Base-by-base conservation (phyloP, 1,284 basidiomycete species). In the Trametes pubescens region DNA sequence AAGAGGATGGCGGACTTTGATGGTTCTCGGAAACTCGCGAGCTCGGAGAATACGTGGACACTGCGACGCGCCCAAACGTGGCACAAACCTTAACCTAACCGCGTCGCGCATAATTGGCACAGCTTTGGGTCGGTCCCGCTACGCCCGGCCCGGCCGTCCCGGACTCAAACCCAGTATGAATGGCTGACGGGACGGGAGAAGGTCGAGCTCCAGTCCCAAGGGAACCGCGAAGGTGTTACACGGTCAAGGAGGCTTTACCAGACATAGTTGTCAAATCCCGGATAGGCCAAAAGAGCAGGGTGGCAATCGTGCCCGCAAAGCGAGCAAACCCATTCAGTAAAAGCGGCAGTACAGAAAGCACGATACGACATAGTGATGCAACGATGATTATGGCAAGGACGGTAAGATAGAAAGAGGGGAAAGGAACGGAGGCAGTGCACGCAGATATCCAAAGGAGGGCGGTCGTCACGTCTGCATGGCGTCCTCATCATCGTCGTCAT, bases 401-500 rank as follows among this genome's bases (percentile, higher is more conserved):
- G 34, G 32, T 56, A 61, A 56, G 38, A 32, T 61, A 61, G 40
- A 26, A 35, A 10, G 21, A 24, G 22, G 22, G 21, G 47, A 8
- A 9, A 26, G 37, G 34, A 53, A 21, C 9, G 44, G 24, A 47
- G 37, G 13, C 10, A 32, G 59, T 8, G 26, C 22, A 9, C 24
- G 26, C 8, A 21, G n/a, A 34, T 16, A 21, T 35, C 44, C 32
- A 37, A n/a, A 21, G 13, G 38, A 24, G 24, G 21, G 47, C 35
- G 24, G 21, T 10, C 16, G 21, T 62, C 62, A 72, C 47, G 69
- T 68, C 55, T 72, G 66, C 74, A 76, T 76, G n/a, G 71, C 73
- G 51, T 72, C 69, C 49, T 74, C 74, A 32, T 74, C 74, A n/a
- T 51, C 49, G n/a, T 72, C 68, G 11, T 73, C 70, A 22, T 70